Evolutionary conservation across 75 land plant genomes (phyloP).

Genomic region (Chamaecyparis obtusa): DNA sequence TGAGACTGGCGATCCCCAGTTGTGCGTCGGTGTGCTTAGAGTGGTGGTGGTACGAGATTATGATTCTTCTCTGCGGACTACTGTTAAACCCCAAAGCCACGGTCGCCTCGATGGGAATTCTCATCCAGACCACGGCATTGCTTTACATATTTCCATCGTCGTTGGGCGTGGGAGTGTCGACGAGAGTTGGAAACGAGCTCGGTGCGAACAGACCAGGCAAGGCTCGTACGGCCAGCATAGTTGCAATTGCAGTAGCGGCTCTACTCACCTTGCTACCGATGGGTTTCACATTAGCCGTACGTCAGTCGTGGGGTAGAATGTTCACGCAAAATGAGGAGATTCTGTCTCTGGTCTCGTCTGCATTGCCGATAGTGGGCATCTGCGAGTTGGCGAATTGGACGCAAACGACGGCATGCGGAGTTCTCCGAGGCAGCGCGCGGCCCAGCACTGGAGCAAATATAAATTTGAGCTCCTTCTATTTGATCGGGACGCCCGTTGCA

Average conservation of each 20-base stretch:
- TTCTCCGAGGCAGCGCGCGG: constrained; percentile 47
- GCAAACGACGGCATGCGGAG: constrained; percentile 48
- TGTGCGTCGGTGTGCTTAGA: constrained; percentile 50
- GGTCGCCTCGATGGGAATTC: constrained; percentile 44
- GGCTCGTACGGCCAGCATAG: constrained; percentile 22
- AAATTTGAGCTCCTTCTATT: constrained; percentile 45
- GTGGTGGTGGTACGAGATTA: constrained; percentile 59
- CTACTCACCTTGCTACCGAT: constrained; percentile 15
- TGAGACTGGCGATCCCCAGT: constrained; percentile 30
- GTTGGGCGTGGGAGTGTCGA: constrained; percentile 41
- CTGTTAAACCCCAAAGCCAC: constrained; percentile 32
- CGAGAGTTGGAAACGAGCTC: constrained; percentile 49
- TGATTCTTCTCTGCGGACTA: constrained; percentile 38
- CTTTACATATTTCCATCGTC: constrained; percentile 46
- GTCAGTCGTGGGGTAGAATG: constrained; percentile 25
- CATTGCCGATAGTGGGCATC: constrained; percentile 51
- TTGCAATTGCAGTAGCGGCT: constrained; percentile 21
- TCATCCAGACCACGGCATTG: constrained; percentile 43
- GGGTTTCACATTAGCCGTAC: constrained; percentile 28
- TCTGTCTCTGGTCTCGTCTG: constrained; percentile 24
- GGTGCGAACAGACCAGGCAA: constrained; percentile 37
- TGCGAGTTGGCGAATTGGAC: constrained; percentile 69
- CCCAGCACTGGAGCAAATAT: constrained; percentile 45
- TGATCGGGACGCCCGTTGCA: constrained; percentile 51
- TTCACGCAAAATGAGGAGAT: constrained; percentile 24